phyloP scores from a whole-genome alignment of 2,329 filamentous ascomycete species.

The Stenocarpella maydis region DNA sequence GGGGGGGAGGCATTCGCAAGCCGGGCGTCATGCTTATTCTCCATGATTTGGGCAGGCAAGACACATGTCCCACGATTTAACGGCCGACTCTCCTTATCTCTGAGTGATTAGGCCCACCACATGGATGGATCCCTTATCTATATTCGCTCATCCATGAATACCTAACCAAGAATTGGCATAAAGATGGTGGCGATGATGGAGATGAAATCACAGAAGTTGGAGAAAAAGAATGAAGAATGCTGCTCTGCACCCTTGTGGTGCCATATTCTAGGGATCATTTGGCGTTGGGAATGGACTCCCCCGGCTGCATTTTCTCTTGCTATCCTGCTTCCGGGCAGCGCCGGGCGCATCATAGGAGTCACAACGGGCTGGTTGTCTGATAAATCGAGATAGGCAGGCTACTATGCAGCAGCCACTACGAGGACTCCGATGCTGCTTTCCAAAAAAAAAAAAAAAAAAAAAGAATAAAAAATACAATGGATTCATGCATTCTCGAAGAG shows the following conservation, averaged over 20 bases:
- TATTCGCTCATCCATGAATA: neutral
- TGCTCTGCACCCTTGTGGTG: neutral
- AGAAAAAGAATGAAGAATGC: neutral
- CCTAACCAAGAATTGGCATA: neutral
- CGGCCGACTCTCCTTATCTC: neutral
- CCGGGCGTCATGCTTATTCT: neutral
- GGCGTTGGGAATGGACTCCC: conserved; percentile 15
- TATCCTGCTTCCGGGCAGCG: neutral
- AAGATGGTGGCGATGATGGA: neutral
- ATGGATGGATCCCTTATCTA: neutral
- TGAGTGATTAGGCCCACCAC: neutral
- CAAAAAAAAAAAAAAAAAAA: neutral
- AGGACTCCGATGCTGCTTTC: neutral
- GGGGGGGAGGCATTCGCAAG: neutral
- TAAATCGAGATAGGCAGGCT: conserved; percentile 11
- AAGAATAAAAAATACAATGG: conserved; percentile 3
- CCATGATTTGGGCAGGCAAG: neutral
- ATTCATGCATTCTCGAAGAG: neutral
- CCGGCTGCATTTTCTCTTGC: conserved; percentile 22
- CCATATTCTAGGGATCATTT: neutral
- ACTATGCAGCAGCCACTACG: conserved; percentile 13
- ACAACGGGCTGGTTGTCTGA: neutral
- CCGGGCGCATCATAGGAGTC: neutral
- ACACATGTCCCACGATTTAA: neutral
- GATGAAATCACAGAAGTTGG: neutral